phyloP scores from a whole-genome alignment of 441 rosid species.

The Omphalea diandra region DNA sequence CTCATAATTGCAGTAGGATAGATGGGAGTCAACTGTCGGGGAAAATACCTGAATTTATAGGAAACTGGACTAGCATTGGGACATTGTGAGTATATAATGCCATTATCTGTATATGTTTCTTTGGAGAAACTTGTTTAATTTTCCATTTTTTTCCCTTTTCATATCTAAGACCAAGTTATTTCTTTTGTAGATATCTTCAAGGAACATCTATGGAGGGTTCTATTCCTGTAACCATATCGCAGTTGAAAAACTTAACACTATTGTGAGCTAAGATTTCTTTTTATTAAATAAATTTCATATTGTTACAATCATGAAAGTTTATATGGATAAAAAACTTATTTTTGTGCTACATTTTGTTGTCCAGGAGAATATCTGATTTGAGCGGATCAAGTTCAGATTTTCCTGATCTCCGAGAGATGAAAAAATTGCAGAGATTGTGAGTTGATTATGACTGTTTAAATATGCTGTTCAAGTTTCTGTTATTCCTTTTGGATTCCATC shows the following conservation, averaged over 20 bases:
- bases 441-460: constrained; percentile 28
- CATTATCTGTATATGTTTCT: no score
- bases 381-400: constrained; percentile 47
- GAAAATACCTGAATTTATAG: constrained; percentile 73
- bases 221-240: constrained; percentile 61
- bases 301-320: neutral
- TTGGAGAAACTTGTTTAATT: no score
- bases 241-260: constrained; percentile 39
- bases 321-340: neutral
- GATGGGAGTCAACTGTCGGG: constrained; percentile 80
- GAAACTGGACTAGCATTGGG: constrained; percentile 61
- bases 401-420: constrained; percentile 47
- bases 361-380: constrained; percentile 81
- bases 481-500: neutral
- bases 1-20: constrained; percentile 51
- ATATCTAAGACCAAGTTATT: neutral
- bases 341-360: constrained; percentile 8
- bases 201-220: constrained; percentile 91
- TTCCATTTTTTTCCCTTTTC: neutral
- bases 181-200: constrained; percentile 55
- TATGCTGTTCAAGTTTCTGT: neutral
- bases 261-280: constrained; percentile 46
- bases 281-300: neutral
- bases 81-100: constrained; percentile 51
- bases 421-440: constrained; percentile 38